These are phyloP conservation scores for Lolium perenne DNA, from an alignment of 176 grass and related monocot species.

Conservation along the genomic window DNA sequence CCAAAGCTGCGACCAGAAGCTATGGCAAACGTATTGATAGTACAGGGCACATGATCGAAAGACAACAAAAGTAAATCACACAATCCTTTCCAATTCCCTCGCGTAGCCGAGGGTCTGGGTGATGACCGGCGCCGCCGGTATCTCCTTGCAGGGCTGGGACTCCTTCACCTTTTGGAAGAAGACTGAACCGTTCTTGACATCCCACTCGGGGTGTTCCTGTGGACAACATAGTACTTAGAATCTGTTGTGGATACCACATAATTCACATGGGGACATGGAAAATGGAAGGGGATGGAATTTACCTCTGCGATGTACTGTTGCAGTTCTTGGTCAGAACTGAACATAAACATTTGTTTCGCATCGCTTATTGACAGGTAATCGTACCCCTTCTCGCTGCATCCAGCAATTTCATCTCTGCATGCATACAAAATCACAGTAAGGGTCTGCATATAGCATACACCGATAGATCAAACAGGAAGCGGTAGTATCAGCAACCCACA, in stretches of 20 bases:
- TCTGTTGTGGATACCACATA: background rate
- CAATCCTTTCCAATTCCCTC: conserved; percentile 90
- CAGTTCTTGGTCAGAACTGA: conserved; percentile 88
- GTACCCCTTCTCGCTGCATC: conserved; percentile 93
- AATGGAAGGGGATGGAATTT: background rate
- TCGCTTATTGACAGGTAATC: conserved; percentile 86
- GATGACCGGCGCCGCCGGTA: conserved; percentile 86
- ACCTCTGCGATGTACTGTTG: conserved; percentile 89
- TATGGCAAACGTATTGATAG: background rate
- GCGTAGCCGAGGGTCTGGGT: conserved; percentile 96
- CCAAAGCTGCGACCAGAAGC: background rate
- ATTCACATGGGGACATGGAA: background rate
- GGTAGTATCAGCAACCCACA: conserved; percentile 25
- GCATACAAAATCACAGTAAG: conserved; percentile 8
- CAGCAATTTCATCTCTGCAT: conserved; percentile 94
- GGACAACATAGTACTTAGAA: background rate
- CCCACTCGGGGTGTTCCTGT: conserved; percentile 94
- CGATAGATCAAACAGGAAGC: conserved; percentile 23
- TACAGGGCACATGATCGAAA: background rate
- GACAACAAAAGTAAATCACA: conserved; percentile 49
- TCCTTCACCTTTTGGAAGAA: conserved; percentile 97
- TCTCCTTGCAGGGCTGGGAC: conserved; percentile 93
- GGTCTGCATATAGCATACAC: background rate
- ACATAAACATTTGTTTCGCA: conserved; percentile 92
- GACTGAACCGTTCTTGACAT: conserved; percentile 69